Percentiles rank a stretch among this genome's conserved stretches.
These are phyloP conservation scores for Corymbia maculata DNA, from an alignment of 345 rosid species.

Conservation along the genomic window DNA sequence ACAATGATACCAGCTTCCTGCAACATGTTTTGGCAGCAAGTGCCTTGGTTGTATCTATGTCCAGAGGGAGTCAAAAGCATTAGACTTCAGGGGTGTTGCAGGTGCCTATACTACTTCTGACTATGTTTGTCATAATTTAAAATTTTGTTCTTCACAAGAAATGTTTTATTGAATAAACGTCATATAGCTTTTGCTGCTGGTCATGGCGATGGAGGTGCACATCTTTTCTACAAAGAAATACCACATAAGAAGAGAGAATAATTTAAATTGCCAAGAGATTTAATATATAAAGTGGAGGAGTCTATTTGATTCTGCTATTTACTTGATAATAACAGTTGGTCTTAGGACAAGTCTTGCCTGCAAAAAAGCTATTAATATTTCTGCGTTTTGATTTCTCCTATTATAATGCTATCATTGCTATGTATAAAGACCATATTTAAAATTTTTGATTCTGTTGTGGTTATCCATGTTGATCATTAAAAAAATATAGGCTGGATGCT, in stretches of 20 bases:
- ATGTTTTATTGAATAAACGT: background rate
- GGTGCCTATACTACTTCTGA: slow-evolving; percentile 25
- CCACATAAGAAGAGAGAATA: background rate
- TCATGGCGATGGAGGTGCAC: background rate
- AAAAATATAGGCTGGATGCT: background rate
- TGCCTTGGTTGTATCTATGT: slow-evolving; percentile 96
- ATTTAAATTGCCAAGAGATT: background rate
- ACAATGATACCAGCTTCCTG: background rate
- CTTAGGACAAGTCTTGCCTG: background rate
- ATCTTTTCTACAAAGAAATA: background rate
- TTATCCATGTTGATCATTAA: background rate
- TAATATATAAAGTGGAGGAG: background rate
- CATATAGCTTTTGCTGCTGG: background rate
- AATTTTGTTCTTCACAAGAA: background rate
- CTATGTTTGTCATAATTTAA: background rate
- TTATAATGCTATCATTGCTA: background rate
- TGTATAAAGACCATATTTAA: background rate
- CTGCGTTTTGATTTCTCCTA: background rate
- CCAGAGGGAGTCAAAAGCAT: slow-evolving; percentile 81
- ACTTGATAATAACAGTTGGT: background rate
- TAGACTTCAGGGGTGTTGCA: slow-evolving; percentile 88
- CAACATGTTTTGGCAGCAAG: slow-evolving; percentile 51
- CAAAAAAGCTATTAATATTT: background rate
- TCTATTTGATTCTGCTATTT: background rate
- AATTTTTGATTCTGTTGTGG: background rate